A percentile compares a stretch with the other conserved stretches of the same genome.
phyloP scores from a whole-genome alignment of 441 rosid species.

The Adansonia grandidieri region DNA sequence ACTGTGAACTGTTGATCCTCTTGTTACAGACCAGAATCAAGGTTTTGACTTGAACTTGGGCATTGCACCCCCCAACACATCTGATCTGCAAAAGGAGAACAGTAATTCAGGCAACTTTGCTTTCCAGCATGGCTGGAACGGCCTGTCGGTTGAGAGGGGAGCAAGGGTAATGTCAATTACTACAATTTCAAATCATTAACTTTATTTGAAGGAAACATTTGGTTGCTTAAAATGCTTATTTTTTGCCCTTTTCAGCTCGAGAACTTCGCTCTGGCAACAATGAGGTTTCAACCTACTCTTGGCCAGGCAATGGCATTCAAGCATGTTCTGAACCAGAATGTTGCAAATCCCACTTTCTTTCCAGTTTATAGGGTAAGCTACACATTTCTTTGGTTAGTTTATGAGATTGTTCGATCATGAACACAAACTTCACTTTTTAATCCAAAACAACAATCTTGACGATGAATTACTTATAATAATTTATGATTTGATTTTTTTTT shows the following conservation, averaged over 20 bases:
- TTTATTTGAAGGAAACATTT: not conserved
- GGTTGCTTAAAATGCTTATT: not conserved
- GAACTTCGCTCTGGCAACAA: constrained; percentile 32
- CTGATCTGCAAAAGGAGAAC: constrained; percentile 34
- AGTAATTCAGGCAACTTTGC: constrained; percentile 26
- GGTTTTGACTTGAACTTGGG: constrained; percentile 67
- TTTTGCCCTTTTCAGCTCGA: constrained; percentile 33
- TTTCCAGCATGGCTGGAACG: constrained; percentile 33
- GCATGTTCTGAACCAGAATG: constrained; percentile 36
- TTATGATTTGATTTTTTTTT: not conserved
- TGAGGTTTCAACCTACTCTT: constrained; percentile 29
- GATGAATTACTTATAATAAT: not conserved
- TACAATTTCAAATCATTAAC: not conserved
- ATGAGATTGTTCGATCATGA: not conserved
- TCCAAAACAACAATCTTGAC: not conserved
- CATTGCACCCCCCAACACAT: constrained; percentile 48
- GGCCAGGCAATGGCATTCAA: constrained; percentile 36
- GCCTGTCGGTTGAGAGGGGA: constrained; percentile 29
- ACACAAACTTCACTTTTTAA: not conserved
- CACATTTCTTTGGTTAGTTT: not conserved
- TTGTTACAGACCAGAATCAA: constrained; percentile 36
- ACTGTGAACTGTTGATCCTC: not conserved
- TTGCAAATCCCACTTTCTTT: constrained; percentile 39
- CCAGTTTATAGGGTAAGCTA: constrained; percentile 42
- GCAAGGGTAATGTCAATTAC: constrained; percentile 38